These are phyloP conservation scores for Bassia scoparia DNA, from an alignment of 148 eudicot genomes.

Conservation along the genomic window DNA sequence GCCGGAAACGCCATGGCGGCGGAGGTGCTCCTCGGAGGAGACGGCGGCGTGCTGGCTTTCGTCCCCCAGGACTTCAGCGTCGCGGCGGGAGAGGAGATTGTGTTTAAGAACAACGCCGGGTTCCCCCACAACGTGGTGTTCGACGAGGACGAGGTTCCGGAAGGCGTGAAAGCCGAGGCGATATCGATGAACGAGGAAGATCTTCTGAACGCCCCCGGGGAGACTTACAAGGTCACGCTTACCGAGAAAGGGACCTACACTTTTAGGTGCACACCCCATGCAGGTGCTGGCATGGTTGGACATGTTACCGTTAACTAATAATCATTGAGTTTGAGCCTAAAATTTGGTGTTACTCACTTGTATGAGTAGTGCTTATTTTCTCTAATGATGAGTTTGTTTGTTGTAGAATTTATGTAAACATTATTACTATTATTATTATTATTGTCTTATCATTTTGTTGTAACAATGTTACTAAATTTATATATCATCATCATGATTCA, in stretches of 20 bases:
- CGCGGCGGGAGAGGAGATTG: conserved; percentile 64
- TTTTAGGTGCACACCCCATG: conserved; percentile 87
- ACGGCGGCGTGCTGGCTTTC: conserved; percentile 60
- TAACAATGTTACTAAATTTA: too few relatives aligned
- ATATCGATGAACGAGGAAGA: conserved; percentile 87
- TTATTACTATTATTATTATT: too few relatives aligned
- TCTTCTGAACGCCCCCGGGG: conserved; percentile 61
- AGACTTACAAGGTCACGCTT: conserved; percentile 57
- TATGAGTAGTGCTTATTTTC: too few relatives aligned
- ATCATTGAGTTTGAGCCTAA: background rate
- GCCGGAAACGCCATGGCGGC: conserved; percentile 75
- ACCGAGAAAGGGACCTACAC: conserved; percentile 77
- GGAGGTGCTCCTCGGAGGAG: conserved; percentile 60
- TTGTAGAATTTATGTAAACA: too few relatives aligned
- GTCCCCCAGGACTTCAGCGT: conserved; percentile 48
- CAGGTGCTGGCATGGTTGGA: conserved; percentile 99
- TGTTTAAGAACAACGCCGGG: conserved; percentile 88
- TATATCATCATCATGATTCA: too few relatives aligned
- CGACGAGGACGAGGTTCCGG: conserved; percentile 78
- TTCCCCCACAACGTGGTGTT: conserved; percentile 91
- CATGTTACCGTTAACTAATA: conserved; percentile 71
- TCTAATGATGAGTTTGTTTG: background rate
- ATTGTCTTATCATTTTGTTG: too few relatives aligned
- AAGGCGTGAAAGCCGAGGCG: conserved; percentile 58
- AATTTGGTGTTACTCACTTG: too few relatives aligned